Evolutionary conservation across 768 basidiomycete genomes (phyloP), one percentile per base, ranked within the genome.

Genomic region (Cyclocybe cylindracea): DNA sequence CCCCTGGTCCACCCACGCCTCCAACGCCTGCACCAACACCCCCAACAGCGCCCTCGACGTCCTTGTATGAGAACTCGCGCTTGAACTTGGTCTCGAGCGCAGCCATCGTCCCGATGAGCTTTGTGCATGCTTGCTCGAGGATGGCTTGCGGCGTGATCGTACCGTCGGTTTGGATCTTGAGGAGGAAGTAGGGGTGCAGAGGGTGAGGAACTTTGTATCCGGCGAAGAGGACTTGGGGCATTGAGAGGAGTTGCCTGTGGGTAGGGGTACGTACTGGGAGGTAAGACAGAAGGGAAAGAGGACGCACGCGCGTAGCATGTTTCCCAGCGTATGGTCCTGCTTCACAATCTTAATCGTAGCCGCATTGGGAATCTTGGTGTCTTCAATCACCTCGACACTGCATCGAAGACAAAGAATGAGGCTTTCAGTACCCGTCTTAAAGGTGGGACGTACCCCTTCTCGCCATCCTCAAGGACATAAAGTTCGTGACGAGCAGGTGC

Each of bases 161-260:
- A 18, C 94, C 92, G 69, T 98, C 94, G 2, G 95, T 98, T 72
- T 98, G 97, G 49, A 98, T 84, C 70, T 97, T 98, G 70, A 99
- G 83, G 51, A 91, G 78, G 72, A 98, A 96, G 67, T 94, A 82
- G 7, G 95, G 94, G 57, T 97, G 92, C 16, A 96, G 84, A 1
- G 97, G 96, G 63, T 98, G 97, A 0, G 96, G 96, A 36, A 94
- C 93, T 74, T 95, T 94, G 85, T 98, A 98, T 1, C 97, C 97
- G 1, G 95, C 95, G 66, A 98, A 98, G 54, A 94, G 85, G 58
- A 98, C 85, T 58, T 86, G 78, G 5, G 91, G 88, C 82, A 90
- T 89, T 7, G 86, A 71, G 33, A 98, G 85, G 29, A 98, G 86
- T 79, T 99, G 94, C 3, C 95, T 97, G 66, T 42, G 31, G 47